Base-by-base conservation (phyloP, 495 filamentous ascomycete genomes). In the Friedmanniomyces simplex region DNA sequence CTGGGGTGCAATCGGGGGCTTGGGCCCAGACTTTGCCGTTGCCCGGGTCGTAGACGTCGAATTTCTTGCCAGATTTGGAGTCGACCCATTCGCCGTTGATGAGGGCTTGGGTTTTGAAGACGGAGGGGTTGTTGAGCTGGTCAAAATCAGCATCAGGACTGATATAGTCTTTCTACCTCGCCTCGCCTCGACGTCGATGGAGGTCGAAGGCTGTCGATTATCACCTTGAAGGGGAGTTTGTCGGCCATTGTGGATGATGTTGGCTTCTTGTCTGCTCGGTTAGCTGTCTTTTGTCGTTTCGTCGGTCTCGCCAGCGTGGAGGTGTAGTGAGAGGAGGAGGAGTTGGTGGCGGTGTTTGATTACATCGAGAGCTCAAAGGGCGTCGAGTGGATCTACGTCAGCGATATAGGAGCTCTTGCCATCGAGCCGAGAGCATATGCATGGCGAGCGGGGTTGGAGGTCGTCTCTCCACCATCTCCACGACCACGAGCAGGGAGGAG, bases 41-140 rank as follows among this genome's bases (percentile, higher is more conserved):
- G 46, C 84, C 85, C 18, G 85, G 85, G 63, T 89, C 85, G 21
- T 84, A 67, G 24, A 88, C 78, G 61, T 86, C 82, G 56, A 88
- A 88, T 22, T 80, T 74, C 57, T 81, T 74, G 20, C 81, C 81
- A 18, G 76, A 83, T 66, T 79, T 81, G 7, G 82, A 74, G 54
- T 76, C 74, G 20, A 82, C 69, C 84, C 83, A 87, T 67, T 82
- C 61, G 39, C 83, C 77, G 52, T 78, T 71, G 37, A 87, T 72
- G 52, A 79, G 81, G 8, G 80, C 81, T 58, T 85, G 68, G 55
- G 66, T 58, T 25, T 80, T 77, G 56, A 87, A 75, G 13, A 87
- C 68, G 2, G 72, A 71, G 11, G 81, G 76, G 61, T 84, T 74
- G 52, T 77, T 75, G 49, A 86, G 72, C 77, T 86, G 51, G 51